Percentiles rank a stretch among this genome's conserved stretches.
Evolutionary conservation across 2,329 filamentous ascomycete genomes (phyloP).

Genomic region (Peltaster fructicola): DNA sequence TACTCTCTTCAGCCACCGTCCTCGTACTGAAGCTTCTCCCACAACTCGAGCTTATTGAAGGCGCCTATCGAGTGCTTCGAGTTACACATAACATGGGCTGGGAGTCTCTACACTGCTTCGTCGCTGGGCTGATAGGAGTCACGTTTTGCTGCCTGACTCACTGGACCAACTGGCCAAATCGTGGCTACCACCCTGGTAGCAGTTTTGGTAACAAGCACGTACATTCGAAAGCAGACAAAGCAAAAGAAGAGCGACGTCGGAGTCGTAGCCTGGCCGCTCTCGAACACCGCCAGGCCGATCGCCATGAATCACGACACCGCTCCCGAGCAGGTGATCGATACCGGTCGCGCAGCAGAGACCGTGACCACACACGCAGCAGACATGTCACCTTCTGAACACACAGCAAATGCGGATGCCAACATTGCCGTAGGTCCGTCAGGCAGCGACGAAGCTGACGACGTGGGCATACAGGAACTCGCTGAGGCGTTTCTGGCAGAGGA

Average conservation of each 20-base stretch:
- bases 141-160: slow-evolving; percentile 10
- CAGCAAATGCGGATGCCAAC: too few species aligned
- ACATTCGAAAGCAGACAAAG: slow-evolving; percentile 4
- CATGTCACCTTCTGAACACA: slow-evolving; percentile 2
- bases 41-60: too few species aligned
- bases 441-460: too few species aligned
- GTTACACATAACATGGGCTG: too few species aligned
- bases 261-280: slow-evolving; percentile 3
- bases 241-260: slow-evolving; percentile 5
- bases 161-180: slow-evolving; percentile 10
- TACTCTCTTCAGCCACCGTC: too few species aligned
- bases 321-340: too few species aligned
- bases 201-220: slow-evolving; percentile 8
- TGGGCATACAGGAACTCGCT: too few species aligned
- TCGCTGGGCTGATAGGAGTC: slow-evolving; percentile 7
- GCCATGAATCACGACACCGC: slow-evolving; percentile 4
- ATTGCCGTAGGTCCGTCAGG: too few species aligned
- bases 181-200: slow-evolving; percentile 9
- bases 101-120: slow-evolving; percentile 16
- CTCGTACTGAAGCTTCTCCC: too few species aligned
- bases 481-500: too few species aligned
- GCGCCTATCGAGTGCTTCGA: too few species aligned
- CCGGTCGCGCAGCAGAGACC: slow-evolving; percentile 1
- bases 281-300: slow-evolving; percentile 4
- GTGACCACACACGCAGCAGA: slow-evolving; percentile 4